Base-by-base conservation (phyloP, 192 early-diverging fungal genomes). In the Gigaspora rosea region DNA sequence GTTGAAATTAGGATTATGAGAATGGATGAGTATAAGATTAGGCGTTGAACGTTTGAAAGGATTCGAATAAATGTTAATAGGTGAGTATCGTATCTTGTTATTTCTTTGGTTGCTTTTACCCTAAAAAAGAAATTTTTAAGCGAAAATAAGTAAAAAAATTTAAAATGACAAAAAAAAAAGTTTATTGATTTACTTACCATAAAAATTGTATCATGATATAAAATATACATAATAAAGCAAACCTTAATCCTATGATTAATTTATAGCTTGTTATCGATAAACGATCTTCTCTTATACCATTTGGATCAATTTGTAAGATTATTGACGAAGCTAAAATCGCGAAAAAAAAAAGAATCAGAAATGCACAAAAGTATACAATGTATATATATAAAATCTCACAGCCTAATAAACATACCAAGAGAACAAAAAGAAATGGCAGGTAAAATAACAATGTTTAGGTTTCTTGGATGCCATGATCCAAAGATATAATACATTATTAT, bases 41-140 rank as follows among this genome's bases (percentile, higher is more conserved):
- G 36, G 0, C 41, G 13, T 41, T 66, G 36, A 66, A 35, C 9
- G 8, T 36, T 33, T 66, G 64, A 41, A 41, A 36, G 18, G n/a
- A 66, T 41, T 66, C 36, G 33, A 32, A 66, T 32, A 18, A n/a
- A 2, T 5, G 64, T 9, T 66, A 18, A 66, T 47, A 66, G 36
- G 3, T n/a, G 15, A 18, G 13, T 35, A 46, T 66, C 64, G 41
- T 41, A 66, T n/a, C n/a, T n/a, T 18, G 36, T 66, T 66, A 66
- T 66, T 66, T 66, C 64, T 66, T 18, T 46, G 3, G 64, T 36
- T 2, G 64, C 64, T 66, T n/a, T 66, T 41, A 46, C 18, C 64
- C 64, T 66, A 13, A 41, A 9, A 22, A 33, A 63, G 41, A 41
- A 66, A 66, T 33, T 41, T 7, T 16, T 65, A 65, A 27, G 27